Conservation (phyloP, 169 alveolate species). For the Perkinsus marinus region DNA sequence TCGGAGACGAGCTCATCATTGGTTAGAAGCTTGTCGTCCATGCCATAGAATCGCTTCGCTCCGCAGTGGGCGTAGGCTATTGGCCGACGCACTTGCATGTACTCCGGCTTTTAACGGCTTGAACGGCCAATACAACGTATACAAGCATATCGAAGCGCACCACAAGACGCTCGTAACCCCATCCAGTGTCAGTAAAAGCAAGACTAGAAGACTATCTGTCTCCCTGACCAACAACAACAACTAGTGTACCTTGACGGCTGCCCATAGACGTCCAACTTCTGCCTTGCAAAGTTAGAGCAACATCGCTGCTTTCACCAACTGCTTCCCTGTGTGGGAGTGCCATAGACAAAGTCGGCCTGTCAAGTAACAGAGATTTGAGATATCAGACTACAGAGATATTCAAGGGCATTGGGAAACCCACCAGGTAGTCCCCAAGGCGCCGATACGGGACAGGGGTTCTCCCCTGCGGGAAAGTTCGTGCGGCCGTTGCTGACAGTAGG, state of each 20-base stretch:
- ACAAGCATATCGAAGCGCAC: not conserved
- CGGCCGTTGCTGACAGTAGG: not conserved
- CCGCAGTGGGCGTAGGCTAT: not conserved
- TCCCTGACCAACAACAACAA: not conserved
- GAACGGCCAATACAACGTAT: not conserved
- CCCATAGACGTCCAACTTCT: too few species aligned
- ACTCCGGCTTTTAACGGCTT: not conserved
- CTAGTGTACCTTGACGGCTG: not conserved
- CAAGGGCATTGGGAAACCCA: too few species aligned
- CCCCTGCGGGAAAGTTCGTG: not conserved
- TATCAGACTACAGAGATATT: too few species aligned
- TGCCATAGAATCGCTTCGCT: not conserved
- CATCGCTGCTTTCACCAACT: not conserved
- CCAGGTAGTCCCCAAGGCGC: not conserved
- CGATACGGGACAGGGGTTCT: not conserved
- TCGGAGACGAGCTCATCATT: not conserved
- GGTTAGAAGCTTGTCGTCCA: not conserved
- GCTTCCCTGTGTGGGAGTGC: not conserved
- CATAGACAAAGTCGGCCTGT: not conserved
- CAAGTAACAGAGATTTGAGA: too few species aligned
- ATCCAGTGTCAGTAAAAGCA: not conserved
- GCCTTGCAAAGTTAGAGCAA: not conserved
- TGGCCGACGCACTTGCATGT: not conserved
- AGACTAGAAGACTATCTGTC: not conserved
- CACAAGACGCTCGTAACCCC: not conserved